Percentiles rank a stretch among this genome's conserved stretches.
Evolutionary conservation across 306 rosid species (phyloP).

Genomic region (Arachis hypogaea): DNA sequence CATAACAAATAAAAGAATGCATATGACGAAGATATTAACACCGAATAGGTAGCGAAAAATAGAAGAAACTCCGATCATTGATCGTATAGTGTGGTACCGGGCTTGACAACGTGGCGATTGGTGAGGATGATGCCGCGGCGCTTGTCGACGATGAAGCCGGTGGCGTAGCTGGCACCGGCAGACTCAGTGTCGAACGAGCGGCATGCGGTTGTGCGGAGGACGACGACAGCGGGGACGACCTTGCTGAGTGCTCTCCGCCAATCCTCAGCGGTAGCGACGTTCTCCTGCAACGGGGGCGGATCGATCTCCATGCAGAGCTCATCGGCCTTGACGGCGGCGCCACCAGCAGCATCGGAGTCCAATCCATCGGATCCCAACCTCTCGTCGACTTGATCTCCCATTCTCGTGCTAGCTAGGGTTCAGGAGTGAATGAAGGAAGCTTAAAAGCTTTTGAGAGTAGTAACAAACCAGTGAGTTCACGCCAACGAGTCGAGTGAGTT

Average conservation of each 20-base stretch:
- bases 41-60: background rate
- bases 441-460: background rate
- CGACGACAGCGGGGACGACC: constrained; percentile 94
- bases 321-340: constrained; percentile 44
- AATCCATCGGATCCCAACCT: constrained; percentile 60
- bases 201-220: constrained; percentile 78
- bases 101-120: constrained; percentile 95
- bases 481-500: background rate
- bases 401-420: constrained; percentile 29
- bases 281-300: constrained; percentile 71
- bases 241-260: constrained; percentile 83
- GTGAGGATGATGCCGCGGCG: constrained; percentile 94
- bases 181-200: constrained; percentile 93
- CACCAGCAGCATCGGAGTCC: constrained; percentile 34
- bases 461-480: background rate
- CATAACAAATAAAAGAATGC: constrained; percentile 38
- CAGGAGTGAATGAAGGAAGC: background rate
- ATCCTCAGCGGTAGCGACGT: constrained; percentile 79
- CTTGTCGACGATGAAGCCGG: constrained; percentile 92
- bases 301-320: constrained; percentile 87
- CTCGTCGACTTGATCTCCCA: constrained; percentile 69
- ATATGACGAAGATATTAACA: constrained; percentile 17
- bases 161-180: constrained; percentile 88
- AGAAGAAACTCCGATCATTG: background rate
- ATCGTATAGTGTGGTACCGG: constrained; percentile 52